phyloP scores from a whole-genome alignment of 331 rosid species.

The Stylosanthes scabra region DNA sequence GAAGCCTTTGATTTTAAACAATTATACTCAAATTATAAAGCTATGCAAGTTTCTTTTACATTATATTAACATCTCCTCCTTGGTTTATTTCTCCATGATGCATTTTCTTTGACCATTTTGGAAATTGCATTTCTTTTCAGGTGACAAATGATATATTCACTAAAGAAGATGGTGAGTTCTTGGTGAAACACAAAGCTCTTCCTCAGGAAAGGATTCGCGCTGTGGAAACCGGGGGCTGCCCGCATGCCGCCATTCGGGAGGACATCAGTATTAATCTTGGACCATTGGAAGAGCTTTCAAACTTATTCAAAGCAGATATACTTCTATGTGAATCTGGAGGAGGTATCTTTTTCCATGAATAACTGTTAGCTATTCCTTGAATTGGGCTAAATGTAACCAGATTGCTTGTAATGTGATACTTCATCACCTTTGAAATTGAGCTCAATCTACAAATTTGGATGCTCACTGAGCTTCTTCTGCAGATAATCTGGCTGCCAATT shows the following conservation, averaged over 20 bases:
- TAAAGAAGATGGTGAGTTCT: constrained; percentile 95
- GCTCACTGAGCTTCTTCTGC: constrained; percentile 47
- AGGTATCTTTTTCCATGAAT: constrained; percentile 49
- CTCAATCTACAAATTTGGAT: constrained; percentile 22
- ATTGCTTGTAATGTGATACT: not conserved
- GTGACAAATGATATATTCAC: constrained; percentile 98
- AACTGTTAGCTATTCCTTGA: constrained; percentile 5
- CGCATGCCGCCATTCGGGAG: constrained; percentile 95
- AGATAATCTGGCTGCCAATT: constrained; percentile 98
- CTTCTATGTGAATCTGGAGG: constrained; percentile 99
- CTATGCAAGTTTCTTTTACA: not conserved
- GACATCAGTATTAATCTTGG: constrained; percentile 99
- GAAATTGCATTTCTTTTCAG: constrained; percentile 39
- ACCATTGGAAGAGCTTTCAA: constrained; percentile 93
- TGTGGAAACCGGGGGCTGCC: constrained; percentile 97
- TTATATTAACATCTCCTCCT: not conserved
- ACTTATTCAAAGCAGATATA: constrained; percentile 73
- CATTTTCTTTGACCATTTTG: not conserved
- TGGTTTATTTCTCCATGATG: not conserved
- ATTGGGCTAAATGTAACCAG: not conserved
- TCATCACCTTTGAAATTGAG: not conserved
- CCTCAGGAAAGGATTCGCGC: constrained; percentile 96
- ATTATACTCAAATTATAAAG: not conserved
- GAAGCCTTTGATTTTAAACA: not conserved
- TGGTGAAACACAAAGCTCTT: constrained; percentile 92